Conservation (phyloP, 129 eudicot species). For the Deinandra increscens region DNA sequence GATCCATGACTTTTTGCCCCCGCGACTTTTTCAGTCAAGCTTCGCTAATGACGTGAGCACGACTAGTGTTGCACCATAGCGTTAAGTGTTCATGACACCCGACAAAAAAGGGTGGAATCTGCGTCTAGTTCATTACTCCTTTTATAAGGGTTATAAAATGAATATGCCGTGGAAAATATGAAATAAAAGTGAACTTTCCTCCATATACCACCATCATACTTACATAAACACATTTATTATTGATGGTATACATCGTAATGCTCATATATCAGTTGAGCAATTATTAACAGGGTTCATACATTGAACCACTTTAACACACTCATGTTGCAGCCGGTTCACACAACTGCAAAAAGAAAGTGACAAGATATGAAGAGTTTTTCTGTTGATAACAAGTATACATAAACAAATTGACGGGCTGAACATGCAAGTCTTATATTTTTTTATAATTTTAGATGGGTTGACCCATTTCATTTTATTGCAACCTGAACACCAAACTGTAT, state of each 20-base stretch:
- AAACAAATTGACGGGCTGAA: background rate
- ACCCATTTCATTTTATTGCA: background rate
- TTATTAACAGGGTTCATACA: slow-evolving; percentile 12
- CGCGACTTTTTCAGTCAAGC: no score
- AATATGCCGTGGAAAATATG: no score
- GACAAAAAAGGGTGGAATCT: no score
- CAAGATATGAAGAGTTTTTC: background rate
- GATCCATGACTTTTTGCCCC: no score
- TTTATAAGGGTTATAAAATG: no score
- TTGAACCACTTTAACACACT: background rate
- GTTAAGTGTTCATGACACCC: no score
- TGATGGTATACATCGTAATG: slow-evolving; percentile 2
- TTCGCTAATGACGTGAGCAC: no score
- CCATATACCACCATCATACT: background rate
- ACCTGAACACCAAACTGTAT: background rate
- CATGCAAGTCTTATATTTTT: background rate
- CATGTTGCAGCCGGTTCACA: background rate
- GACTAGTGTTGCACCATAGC: no score
- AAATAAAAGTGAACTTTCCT: background rate
- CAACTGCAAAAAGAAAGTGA: slow-evolving; percentile 5
- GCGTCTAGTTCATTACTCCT: no score
- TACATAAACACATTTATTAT: background rate
- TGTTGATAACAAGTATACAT: background rate
- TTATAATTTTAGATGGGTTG: background rate
- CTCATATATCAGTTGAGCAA: slow-evolving; percentile 6